Conservation (phyloP, 306 rosid genomes). For the Vigna angularis region DNA sequence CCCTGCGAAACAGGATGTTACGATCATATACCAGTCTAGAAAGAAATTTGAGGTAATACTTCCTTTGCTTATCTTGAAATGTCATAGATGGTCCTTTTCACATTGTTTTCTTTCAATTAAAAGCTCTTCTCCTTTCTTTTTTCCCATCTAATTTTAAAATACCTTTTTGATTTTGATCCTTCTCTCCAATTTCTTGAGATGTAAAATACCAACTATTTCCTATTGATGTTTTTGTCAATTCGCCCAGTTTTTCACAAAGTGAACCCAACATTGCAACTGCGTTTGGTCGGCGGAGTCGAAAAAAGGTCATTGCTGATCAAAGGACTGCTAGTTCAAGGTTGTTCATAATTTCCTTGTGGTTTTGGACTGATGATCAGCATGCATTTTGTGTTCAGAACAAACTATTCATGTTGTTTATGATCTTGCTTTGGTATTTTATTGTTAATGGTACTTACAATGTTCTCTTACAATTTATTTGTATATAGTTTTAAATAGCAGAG, state of each 20-base stretch:
- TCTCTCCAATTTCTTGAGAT: constrained; percentile 19
- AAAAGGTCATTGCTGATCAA: constrained; percentile 93
- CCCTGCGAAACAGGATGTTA: constrained; percentile 81
- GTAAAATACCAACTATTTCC: constrained; percentile 51
- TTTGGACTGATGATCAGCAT: constrained; percentile 35
- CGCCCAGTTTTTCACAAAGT: constrained; percentile 93
- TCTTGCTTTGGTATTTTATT: constrained; percentile 28
- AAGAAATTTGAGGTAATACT: constrained; percentile 73
- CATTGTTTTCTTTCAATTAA: constrained; percentile 27
- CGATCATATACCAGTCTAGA: constrained; percentile 70
- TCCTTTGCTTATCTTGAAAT: constrained; percentile 28
- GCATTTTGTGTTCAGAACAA: constrained; percentile 23
- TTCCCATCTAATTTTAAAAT: constrained; percentile 26
- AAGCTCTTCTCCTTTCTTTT: constrained; percentile 7
- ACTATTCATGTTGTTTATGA: constrained; percentile 30
- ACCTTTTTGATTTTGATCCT: constrained; percentile 27
- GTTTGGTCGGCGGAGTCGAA: constrained; percentile 93
- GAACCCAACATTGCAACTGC: constrained; percentile 97
- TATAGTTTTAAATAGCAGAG: constrained; percentile 9
- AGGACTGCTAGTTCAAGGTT: constrained; percentile 99
- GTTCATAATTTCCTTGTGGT: constrained; percentile 47
- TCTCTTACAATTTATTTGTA: constrained; percentile 18
- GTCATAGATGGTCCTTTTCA: constrained; percentile 1
- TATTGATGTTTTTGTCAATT: constrained; percentile 58
- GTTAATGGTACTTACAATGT: constrained; percentile 3